These are phyloP conservation scores for Drechslera avenae DNA, from an alignment of 2,329 filamentous ascomycete genomes.

Conservation along the genomic window DNA sequence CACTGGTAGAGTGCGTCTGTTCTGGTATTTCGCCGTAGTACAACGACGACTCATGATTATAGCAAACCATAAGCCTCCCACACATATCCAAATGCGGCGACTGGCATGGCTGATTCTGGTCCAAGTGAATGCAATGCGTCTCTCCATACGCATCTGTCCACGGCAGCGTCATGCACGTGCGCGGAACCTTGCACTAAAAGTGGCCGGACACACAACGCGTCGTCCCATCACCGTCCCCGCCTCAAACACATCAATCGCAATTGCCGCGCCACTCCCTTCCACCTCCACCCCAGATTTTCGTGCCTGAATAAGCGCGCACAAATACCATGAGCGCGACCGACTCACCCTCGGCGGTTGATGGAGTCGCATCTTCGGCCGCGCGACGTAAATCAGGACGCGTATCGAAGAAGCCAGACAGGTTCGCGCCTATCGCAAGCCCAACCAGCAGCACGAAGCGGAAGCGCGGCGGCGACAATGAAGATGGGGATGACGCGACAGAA, in stretches of 20 bases:
- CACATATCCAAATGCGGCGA: no score
- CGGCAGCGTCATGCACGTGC: constrained; percentile 17
- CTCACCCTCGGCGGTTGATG: constrained; percentile 29
- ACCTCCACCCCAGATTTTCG: constrained; percentile 9
- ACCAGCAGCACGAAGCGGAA: constrained; percentile 45
- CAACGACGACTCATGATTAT: no score
- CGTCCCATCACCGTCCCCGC: constrained; percentile 26
- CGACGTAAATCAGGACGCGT: constrained; percentile 52
- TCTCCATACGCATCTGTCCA: no score
- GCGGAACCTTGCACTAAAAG: constrained; percentile 20
- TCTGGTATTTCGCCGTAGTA: no score
- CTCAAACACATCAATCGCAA: constrained; percentile 25
- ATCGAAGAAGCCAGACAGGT: constrained; percentile 43
- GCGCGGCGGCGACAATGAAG: constrained; percentile 38
- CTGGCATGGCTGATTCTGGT: no score
- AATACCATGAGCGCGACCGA: constrained; percentile 41
- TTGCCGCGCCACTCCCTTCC: constrained; percentile 21
- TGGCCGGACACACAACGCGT: constrained; percentile 22
- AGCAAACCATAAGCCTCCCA: no score
- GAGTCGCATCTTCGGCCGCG: constrained; percentile 35
- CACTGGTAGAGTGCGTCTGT: no score
- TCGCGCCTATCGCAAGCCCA: constrained; percentile 38
- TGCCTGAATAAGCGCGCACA: constrained; percentile 22
- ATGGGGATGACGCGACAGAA: constrained; percentile 36
- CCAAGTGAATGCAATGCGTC: no score